Evolutionary conservation across 1,139 yeast species (phyloP).

Genomic region (Arxiozyma heterogenica): DNA sequence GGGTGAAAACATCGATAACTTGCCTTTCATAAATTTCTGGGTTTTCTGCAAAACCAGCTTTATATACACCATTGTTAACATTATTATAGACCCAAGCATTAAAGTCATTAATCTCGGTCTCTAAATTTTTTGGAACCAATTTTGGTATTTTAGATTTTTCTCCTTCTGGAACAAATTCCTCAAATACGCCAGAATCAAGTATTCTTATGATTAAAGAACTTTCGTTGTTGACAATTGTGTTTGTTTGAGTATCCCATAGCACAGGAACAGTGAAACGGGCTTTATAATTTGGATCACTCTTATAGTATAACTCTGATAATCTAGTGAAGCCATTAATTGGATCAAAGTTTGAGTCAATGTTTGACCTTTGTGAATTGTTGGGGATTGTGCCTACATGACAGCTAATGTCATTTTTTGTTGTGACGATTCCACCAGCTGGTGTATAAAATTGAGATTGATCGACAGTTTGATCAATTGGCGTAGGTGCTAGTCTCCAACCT

Average conservation of each 20-base stretch:
- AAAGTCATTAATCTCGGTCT: conserved; percentile 57
- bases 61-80: conserved; percentile 91
- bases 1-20: conserved; percentile 54
- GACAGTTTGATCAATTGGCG: conserved; percentile 33
- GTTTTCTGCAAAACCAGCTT: conserved; percentile 78
- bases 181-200: conserved; percentile 59
- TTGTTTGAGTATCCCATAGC: conserved; percentile 75
- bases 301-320: conserved; percentile 62
- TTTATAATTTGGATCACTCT: conserved; percentile 62
- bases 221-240: conserved; percentile 84
- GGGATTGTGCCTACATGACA: conserved; percentile 11
- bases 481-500: conserved; percentile 72
- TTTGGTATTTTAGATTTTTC: conserved; percentile 19
- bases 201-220: conserved; percentile 82
- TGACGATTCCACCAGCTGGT: conserved; percentile 20
- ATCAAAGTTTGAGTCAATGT: conserved; percentile 44
- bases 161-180: conserved; percentile 39
- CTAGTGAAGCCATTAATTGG: conserved; percentile 53
- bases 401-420: conserved; percentile 11
- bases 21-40: conserved; percentile 77
- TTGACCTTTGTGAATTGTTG: conserved; percentile 19
- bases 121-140: conserved; percentile 51
- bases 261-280: conserved; percentile 91
- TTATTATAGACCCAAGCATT: conserved; percentile 80
- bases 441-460: conserved; percentile 8